These are phyloP conservation scores for Gastrodia elata DNA, from an alignment of 106 monocot species.

Conservation along the genomic window DNA sequence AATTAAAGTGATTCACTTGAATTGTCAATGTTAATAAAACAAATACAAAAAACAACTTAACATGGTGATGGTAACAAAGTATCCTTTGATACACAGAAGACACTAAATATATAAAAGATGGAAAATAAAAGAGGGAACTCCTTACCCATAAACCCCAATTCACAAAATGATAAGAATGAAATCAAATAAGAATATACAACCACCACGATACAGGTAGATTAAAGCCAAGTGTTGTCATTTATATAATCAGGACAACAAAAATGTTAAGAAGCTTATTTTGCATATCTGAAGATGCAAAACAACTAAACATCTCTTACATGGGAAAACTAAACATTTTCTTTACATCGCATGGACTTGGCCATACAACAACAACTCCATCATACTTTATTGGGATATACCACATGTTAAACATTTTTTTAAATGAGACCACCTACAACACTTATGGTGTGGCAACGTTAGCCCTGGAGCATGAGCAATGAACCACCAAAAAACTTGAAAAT, in stretches of 20 bases:
- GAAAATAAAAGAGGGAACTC: background rate
- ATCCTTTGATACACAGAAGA: background rate
- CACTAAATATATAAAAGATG: background rate
- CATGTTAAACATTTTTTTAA: too few species aligned
- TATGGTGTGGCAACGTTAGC: background rate
- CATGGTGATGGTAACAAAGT: background rate
- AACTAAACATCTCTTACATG: too few species aligned
- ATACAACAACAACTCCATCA: too few species aligned
- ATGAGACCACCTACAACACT: too few species aligned
- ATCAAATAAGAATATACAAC: too few species aligned
- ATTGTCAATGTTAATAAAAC: background rate
- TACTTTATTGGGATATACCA: too few species aligned
- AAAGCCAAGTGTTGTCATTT: background rate
- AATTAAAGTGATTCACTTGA: background rate
- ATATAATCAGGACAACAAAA: background rate
- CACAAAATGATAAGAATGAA: background rate
- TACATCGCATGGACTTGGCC: too few species aligned
- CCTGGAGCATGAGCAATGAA: background rate
- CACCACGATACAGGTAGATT: background rate
- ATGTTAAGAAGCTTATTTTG: too few species aligned
- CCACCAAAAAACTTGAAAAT: background rate
- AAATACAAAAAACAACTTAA: background rate
- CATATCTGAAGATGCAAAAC: too few species aligned
- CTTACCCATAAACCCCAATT: background rate
- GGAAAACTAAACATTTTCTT: too few species aligned